Base-by-base conservation (phyloP, 371 early-diverging fungal genomes). In the Mucor racemosus region DNA sequence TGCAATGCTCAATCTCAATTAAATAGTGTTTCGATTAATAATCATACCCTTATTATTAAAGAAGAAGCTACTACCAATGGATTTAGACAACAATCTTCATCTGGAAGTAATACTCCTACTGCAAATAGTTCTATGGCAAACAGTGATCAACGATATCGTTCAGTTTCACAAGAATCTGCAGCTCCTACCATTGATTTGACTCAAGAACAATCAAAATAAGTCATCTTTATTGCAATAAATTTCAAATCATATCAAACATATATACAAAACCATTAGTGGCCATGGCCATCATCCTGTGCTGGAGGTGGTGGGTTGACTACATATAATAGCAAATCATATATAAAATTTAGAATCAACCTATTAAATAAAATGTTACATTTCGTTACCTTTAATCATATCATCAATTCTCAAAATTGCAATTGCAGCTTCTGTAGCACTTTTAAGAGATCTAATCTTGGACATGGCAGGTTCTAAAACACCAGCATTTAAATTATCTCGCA, bases 401-500 rank as follows among this genome's bases (percentile, higher is more conserved):
- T 99, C 99, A 68, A 99, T 99, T 72, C 99, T 91, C 66, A 99
- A 86, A 66, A 99, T 94, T 64, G 97, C 93, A 72, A 99, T 97
- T 41, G 99, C 99, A 54, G 99, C 99, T 81, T 99, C 99, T 39
- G 99, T 99, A 33, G 99, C 99, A 21, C 99, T 94, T 84, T 97
- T 97, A 58, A 99, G 80, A 35, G 97, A 95, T 82, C 97, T 99
- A 80, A 99, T 89, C 86, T 99, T 99, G 75, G 95, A 95, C 86
- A 99, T 94, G 58, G 97, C 95, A 36, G 99, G 99, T 79, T 99
- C 99, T 62, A 99, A 84, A 5, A 99, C 97, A 60, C 99, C 99
- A 17, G 94, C 92, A 65, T 90, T 85, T 58, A 99, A 79, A 84
- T 99, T 99, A 75, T 99, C 95, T 53, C 98, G 88, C 39, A 99